These are phyloP conservation scores for Pleurotus eryngii DNA, from an alignment of 768 basidiomycete species.

Conservation along the genomic window DNA sequence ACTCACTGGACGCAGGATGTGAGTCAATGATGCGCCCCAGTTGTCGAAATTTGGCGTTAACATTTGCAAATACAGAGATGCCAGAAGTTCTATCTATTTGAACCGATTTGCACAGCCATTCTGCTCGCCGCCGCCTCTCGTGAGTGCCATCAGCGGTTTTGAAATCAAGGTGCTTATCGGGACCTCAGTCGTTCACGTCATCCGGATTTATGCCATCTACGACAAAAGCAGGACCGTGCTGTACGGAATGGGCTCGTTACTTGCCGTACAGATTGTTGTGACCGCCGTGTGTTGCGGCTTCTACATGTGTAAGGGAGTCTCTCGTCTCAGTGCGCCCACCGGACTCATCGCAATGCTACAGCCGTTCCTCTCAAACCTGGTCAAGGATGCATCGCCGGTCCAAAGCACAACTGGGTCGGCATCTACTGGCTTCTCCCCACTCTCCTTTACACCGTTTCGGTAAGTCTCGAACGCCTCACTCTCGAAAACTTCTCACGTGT, in stretches of 20 bases:
- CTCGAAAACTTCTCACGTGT: too few species aligned
- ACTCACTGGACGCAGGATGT: constrained; percentile 61
- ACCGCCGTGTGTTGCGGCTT: constrained; percentile 78
- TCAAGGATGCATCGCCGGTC: constrained; percentile 86
- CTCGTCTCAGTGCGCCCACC: constrained; percentile 5
- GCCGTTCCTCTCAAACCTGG: constrained; percentile 68
- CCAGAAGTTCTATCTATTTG: constrained; percentile 74
- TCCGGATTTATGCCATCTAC: constrained; percentile 78
- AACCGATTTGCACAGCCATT: constrained; percentile 82
- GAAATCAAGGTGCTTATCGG: constrained; percentile 2
- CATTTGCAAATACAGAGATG: constrained; percentile 42
- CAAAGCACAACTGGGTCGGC: constrained; percentile 76
- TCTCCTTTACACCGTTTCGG: constrained; percentile 65
- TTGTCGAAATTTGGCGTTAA: constrained; percentile 3
- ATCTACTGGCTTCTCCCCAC: constrained; percentile 85
- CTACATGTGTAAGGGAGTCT: constrained; percentile 55
- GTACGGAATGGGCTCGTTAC: constrained; percentile 50
- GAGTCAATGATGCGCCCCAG: constrained; percentile 16
- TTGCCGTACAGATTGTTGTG: constrained; percentile 65
- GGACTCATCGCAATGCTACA: constrained; percentile 19
- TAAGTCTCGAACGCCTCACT: constrained; percentile 26
- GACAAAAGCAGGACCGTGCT: constrained; percentile 59
- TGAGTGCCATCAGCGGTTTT: constrained; percentile 13
- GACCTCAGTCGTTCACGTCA: constrained; percentile 63
- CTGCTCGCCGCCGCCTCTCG: constrained; percentile 71